phyloP scores from a whole-genome alignment of 306 rosid genomes.

The Citrullus amarus region DNA sequence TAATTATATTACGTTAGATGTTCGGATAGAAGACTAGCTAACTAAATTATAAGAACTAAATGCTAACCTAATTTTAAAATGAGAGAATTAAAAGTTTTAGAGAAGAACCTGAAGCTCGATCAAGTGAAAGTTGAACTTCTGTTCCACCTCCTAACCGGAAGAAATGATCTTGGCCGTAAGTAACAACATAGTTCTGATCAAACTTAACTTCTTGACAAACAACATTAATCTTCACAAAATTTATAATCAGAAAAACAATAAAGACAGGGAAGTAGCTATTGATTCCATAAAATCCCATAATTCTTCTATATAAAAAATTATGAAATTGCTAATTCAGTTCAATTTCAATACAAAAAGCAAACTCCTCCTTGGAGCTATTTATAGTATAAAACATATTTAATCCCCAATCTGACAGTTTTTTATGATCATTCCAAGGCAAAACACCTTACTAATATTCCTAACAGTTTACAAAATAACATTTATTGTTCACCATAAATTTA shows the following conservation, averaged over 20 bases:
- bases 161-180: neutral
- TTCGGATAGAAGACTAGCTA: too few relatives aligned
- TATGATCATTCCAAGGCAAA: neutral
- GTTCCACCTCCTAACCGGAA: neutral
- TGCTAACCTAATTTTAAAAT: too few relatives aligned
- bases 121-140: slow-evolving; percentile 16
- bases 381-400: neutral
- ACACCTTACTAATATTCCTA: neutral
- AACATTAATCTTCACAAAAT: neutral
- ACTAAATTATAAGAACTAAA: too few relatives aligned
- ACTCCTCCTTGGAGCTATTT: neutral
- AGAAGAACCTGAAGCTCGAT: slow-evolving; percentile 8
- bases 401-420: neutral
- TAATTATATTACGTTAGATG: too few relatives aligned
- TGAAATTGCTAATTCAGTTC: too few relatives aligned
- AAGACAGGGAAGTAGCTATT: neutral
- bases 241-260: neutral
- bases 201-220: neutral
- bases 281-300: neutral
- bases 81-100: neutral
- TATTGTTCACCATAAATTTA: neutral
- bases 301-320: neutral
- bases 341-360: neutral
- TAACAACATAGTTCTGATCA: neutral
- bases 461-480: neutral